A percentile compares a stretch with the other conserved stretches of the same genome.
Conservation (phyloP, 1,139 yeast species). For the Yamadazyma epiphylla region DNA sequence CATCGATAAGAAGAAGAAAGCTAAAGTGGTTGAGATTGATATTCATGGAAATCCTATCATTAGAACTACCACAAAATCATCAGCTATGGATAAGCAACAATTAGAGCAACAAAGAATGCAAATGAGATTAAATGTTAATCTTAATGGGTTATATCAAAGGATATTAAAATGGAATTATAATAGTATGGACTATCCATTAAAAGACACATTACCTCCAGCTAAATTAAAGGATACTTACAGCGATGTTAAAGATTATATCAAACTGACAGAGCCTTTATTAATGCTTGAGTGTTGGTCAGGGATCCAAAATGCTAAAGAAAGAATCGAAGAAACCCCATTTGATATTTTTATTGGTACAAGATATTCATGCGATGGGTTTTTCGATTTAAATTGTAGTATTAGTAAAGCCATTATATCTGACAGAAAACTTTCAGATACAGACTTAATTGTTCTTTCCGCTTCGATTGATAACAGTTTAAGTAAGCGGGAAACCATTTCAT, state of each 20-base stretch:
- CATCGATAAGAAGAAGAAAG: conserved; percentile 30
- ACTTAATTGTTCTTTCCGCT: conserved; percentile 65
- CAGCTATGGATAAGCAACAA: conserved; percentile 38
- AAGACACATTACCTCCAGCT: conserved; percentile 31
- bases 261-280: conserved; percentile 72
- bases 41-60: conserved; percentile 32
- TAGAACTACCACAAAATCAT: conserved; percentile 13
- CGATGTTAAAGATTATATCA: conserved; percentile 60
- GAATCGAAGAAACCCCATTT: conserved; percentile 63
- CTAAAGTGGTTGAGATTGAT: conserved; percentile 38
- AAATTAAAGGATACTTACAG: conserved; percentile 45
- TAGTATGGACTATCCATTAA: conserved; percentile 55
- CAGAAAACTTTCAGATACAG: conserved; percentile 66
- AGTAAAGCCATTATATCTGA: conserved; percentile 50
- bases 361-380: conserved; percentile 79
- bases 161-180: conserved; percentile 79
- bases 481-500: conserved; percentile 15
- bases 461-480: conserved; percentile 20
- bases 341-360: conserved; percentile 72
- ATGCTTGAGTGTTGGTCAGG: conserved; percentile 95
- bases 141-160: conserved; percentile 68
- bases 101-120: conserved; percentile 78
- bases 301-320: conserved; percentile 66
- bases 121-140: conserved; percentile 69
- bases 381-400: conserved; percentile 82